These are phyloP conservation scores for Plasmodium inui DNA, from an alignment of 169 alveolate genomes.

Conservation along the genomic window DNA sequence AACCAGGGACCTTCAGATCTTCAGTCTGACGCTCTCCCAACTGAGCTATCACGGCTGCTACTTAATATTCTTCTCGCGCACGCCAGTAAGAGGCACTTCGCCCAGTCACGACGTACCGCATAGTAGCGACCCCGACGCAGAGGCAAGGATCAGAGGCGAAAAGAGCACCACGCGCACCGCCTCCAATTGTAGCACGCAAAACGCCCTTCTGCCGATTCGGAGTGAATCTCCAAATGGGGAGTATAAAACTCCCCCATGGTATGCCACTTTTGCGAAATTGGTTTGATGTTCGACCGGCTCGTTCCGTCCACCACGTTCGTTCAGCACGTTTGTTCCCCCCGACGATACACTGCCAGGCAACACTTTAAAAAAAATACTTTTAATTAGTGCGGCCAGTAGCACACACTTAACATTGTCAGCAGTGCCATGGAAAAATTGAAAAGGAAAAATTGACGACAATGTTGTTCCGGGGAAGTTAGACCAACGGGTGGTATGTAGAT, in stretches of 20 bases:
- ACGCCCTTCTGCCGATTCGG: not conserved
- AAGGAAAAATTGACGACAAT: not conserved
- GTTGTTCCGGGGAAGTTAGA: not conserved
- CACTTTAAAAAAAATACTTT: not conserved
- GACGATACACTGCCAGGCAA: not conserved
- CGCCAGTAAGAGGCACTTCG: not conserved
- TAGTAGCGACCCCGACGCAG: not conserved
- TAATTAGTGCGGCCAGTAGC: not conserved
- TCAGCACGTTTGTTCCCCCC: not conserved
- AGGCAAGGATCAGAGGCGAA: not conserved
- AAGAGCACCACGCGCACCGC: not conserved
- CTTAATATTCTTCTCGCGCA: not conserved
- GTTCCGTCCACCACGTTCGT: not conserved
- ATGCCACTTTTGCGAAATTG: not conserved
- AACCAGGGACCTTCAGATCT: constrained; percentile 99
- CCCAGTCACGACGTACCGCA: not conserved
- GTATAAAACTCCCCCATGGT: not conserved
- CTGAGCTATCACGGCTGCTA: constrained; percentile 96
- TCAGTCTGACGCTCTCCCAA: constrained; percentile 99
- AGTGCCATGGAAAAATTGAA: not conserved
- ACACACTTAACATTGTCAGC: not conserved
- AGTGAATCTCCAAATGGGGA: not conserved
- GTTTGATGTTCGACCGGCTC: not conserved
- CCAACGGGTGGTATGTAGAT: not conserved
- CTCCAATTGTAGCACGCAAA: not conserved